These are phyloP conservation scores for Backusella parvicylindrica DNA, from an alignment of 192 early-diverging fungal genomes.

Conservation along the genomic window DNA sequence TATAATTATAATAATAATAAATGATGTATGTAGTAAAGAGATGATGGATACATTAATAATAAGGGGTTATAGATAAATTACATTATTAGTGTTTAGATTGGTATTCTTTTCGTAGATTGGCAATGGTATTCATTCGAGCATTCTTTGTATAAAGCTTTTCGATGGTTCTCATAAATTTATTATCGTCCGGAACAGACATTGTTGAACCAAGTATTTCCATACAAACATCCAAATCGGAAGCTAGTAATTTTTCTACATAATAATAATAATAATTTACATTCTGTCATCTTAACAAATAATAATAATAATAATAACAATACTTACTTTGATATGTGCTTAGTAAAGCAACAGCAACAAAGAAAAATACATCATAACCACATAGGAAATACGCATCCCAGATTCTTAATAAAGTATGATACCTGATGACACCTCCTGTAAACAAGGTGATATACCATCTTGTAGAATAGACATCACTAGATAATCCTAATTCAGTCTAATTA, in stretches of 20 bases:
- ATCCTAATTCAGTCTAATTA: conserved; percentile 40
- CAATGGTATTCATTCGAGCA: neutral
- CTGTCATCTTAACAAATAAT: neutral
- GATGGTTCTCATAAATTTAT: conserved; percentile 38
- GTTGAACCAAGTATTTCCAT: conserved; percentile 47
- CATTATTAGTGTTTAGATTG: conserved; percentile 5
- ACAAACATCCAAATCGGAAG: conserved; percentile 42
- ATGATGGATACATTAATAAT: neutral
- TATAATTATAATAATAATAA: too few species aligned
- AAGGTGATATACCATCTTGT: conserved; percentile 60
- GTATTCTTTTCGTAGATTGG: neutral
- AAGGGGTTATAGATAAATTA: neutral
- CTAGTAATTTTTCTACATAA: conserved; percentile 32
- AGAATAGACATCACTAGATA: conserved; percentile 48
- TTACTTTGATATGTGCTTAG: conserved; percentile 46
- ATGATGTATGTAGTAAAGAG: neutral
- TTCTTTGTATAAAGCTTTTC: conserved; percentile 32
- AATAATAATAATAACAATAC: neutral
- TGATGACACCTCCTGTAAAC: conserved; percentile 50
- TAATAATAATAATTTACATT: neutral
- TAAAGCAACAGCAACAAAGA: conserved; percentile 47
- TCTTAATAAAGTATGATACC: conserved; percentile 46
- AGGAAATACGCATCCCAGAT: conserved; percentile 55
- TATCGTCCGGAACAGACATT: conserved; percentile 47
- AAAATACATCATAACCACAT: conserved; percentile 51